Percentiles rank a stretch among this genome's conserved stretches.
These are phyloP conservation scores for Vitis labrusca DNA, from an alignment of 164 flowering plant species.

Conservation along the genomic window DNA sequence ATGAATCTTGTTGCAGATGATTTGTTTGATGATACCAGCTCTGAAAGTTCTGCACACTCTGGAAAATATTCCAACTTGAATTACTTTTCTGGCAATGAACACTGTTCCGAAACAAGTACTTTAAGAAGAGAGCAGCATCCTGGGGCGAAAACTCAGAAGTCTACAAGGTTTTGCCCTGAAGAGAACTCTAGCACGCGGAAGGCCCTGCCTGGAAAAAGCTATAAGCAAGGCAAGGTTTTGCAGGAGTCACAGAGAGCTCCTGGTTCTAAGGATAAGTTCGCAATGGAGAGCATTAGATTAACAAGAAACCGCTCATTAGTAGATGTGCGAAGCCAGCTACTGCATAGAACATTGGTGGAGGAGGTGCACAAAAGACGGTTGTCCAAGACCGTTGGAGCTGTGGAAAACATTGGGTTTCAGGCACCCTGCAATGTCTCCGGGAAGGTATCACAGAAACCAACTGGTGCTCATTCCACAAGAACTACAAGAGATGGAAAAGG, in stretches of 20 bases:
- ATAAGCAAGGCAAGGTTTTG: slow-evolving; percentile 19
- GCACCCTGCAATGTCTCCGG: slow-evolving; percentile 30
- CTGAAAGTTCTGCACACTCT: slow-evolving; percentile 47
- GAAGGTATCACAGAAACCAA: background rate
- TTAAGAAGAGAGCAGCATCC: slow-evolving; percentile 8
- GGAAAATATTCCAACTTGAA: slow-evolving; percentile 46
- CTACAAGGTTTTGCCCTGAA: slow-evolving; percentile 43
- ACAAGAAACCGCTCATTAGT: slow-evolving; percentile 52
- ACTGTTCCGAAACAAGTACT: slow-evolving; percentile 21
- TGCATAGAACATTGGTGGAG: slow-evolving; percentile 52
- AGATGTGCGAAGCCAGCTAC: slow-evolving; percentile 48
- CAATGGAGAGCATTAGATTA: slow-evolving; percentile 24
- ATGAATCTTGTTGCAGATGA: slow-evolving; percentile 37
- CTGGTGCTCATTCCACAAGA: background rate
- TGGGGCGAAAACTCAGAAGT: slow-evolving; percentile 19
- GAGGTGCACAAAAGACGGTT: slow-evolving; percentile 47
- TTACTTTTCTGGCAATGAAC: slow-evolving; percentile 34
- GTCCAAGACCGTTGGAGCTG: slow-evolving; percentile 50
- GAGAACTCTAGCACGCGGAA: slow-evolving; percentile 18
- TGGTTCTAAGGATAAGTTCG: slow-evolving; percentile 13
- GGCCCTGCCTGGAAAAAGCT: slow-evolving; percentile 10
- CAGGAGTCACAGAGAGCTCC: slow-evolving; percentile 19
- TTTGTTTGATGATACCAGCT: slow-evolving; percentile 44
- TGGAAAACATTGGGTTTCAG: slow-evolving; percentile 54
- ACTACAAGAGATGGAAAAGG: slow-evolving; percentile 10